Conservation (phyloP, 176 grass and related monocot species). For the Aegilops umbellulata region DNA sequence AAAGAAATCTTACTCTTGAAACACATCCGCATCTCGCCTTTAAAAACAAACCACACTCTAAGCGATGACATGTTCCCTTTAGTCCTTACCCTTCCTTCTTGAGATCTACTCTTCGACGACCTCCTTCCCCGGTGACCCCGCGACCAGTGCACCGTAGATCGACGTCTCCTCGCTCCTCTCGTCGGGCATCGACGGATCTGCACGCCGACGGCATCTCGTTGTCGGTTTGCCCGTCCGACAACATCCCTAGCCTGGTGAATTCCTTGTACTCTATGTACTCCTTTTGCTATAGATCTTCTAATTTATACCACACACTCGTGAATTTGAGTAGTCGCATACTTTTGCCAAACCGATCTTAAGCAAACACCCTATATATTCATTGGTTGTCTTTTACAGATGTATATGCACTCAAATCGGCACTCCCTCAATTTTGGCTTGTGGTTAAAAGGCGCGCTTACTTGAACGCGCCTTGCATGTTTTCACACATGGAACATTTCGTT, state of each 20-base stretch:
- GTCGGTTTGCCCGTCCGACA: background rate
- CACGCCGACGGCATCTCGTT: background rate
- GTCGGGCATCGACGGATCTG: background rate
- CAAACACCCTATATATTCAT: background rate
- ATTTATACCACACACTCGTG: background rate
- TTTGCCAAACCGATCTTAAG: background rate
- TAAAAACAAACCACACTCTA: background rate
- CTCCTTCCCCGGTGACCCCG: background rate
- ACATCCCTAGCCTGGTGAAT: background rate
- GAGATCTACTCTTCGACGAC: background rate
- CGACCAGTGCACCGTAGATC: background rate
- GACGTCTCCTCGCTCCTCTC: background rate
- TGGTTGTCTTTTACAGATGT: background rate
- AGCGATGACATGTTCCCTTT: background rate
- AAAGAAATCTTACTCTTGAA: background rate
- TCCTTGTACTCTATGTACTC: background rate
- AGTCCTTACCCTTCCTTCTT: no score
- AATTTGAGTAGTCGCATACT: background rate
- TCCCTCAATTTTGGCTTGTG: background rate
- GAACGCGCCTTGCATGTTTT: background rate
- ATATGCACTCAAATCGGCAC: background rate
- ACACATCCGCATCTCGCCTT: background rate
- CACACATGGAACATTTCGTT: background rate
- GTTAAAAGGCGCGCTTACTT: background rate
- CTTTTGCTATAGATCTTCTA: background rate